A percentile compares a stretch with the other conserved stretches of the same genome.
Evolutionary conservation across 192 early-diverging fungal genomes (phyloP).

Genomic region (Hyaloraphidium curvatum): DNA sequence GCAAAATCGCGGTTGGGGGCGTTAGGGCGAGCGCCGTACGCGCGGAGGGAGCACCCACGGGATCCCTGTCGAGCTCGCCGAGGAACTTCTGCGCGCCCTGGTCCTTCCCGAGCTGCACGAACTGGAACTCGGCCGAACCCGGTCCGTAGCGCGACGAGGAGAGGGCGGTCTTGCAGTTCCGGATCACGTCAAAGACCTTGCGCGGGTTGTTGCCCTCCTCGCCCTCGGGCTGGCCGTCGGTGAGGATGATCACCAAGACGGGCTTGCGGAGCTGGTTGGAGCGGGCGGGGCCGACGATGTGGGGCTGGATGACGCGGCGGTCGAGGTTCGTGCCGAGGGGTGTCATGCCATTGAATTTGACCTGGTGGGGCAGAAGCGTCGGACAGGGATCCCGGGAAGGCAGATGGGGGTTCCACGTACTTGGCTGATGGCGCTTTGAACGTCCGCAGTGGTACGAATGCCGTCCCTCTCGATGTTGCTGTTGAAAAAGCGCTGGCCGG

Average conservation of each 20-base stretch:
- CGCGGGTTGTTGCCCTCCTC: no score
- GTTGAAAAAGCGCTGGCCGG: slow-evolving; percentile 17
- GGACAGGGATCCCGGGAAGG: no score
- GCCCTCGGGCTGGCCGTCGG: slow-evolving; percentile 14
- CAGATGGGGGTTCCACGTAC: no score
- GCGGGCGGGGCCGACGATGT: slow-evolving; percentile 5
- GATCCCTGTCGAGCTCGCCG: slow-evolving; percentile 8
- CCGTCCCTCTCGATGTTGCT: slow-evolving; percentile 9
- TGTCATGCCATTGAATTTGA: slow-evolving; percentile 13
- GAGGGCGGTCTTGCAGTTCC: slow-evolving; percentile 4
- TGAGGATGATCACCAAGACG: slow-evolving; percentile 12
- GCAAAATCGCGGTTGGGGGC: no score
- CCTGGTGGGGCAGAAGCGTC: slow-evolving; percentile 1
- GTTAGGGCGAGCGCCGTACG: no score
- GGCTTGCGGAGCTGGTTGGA: slow-evolving; percentile 7
- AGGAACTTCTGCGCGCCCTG: slow-evolving; percentile 12
- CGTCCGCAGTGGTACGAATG: slow-evolving; percentile 8
- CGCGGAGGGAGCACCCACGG: no score
- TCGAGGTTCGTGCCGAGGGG: slow-evolving; percentile 15
- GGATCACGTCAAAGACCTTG: slow-evolving; percentile 7
- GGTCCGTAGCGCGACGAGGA: slow-evolving; percentile 6
- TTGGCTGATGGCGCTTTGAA: no score
- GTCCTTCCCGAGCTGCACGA: slow-evolving; percentile 15
- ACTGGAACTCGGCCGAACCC: slow-evolving; percentile 9
- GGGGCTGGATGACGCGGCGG: slow-evolving; percentile 10